phyloP scores from a whole-genome alignment of 495 filamentous ascomycete genomes.

The Parathielavia appendiculata region DNA sequence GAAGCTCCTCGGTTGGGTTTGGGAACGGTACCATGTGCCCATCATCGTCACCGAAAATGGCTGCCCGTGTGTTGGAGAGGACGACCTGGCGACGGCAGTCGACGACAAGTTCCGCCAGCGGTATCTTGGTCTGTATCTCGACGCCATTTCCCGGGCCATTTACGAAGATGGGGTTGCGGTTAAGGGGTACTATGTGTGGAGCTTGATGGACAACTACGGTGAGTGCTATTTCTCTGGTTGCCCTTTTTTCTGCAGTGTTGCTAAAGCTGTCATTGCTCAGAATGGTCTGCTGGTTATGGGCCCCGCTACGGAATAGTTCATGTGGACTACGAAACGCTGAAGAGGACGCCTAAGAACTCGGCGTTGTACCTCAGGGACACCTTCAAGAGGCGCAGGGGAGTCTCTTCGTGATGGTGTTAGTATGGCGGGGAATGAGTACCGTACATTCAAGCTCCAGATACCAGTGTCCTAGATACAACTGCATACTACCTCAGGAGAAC shows the following conservation, averaged over 20 bases:
- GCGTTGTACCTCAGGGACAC: not conserved
- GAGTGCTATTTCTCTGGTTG: not conserved
- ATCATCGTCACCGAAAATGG: slow-evolving; percentile 50
- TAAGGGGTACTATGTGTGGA: slow-evolving; percentile 6
- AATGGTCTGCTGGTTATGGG: slow-evolving; percentile 27
- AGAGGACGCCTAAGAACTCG: not conserved
- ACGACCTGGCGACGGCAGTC: slow-evolving; percentile 33
- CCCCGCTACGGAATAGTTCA: slow-evolving; percentile 7
- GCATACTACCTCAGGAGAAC: no score
- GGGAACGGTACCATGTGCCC: slow-evolving; percentile 38
- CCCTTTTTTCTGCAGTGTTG: not conserved
- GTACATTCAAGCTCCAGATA: no score
- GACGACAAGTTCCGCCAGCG: not conserved
- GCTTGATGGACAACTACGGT: slow-evolving; percentile 7
- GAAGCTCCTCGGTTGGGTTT: slow-evolving; percentile 45
- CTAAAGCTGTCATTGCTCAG: not conserved
- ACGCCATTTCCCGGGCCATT: slow-evolving; percentile 3
- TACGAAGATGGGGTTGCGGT: not conserved
- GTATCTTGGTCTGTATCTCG: slow-evolving; percentile 1
- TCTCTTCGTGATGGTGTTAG: not conserved
- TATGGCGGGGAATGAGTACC: no score
- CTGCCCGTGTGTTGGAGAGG: slow-evolving; percentile 40
- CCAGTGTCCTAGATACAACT: no score
- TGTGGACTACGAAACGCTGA: not conserved
- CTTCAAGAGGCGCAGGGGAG: not conserved